phyloP scores from a whole-genome alignment of 148 eudicot species.

The Chenopodium suecicum region DNA sequence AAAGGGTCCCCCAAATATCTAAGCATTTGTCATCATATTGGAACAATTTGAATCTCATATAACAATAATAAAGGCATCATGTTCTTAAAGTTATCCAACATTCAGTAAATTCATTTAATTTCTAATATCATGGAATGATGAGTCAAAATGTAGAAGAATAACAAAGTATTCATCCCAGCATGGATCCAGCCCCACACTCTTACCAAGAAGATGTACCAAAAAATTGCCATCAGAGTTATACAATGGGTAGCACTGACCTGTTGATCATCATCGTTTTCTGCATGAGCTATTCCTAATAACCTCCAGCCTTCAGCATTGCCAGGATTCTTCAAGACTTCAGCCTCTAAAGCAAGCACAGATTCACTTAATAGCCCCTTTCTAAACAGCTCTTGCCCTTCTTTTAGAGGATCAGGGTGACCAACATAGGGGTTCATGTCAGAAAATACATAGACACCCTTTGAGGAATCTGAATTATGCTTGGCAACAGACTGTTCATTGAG shows the following conservation, averaged over 20 bases:
- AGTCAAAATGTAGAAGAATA: neutral
- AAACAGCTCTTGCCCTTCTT: conserved; percentile 93
- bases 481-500: conserved; percentile 69
- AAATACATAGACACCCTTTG: conserved; percentile 81
- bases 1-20: neutral
- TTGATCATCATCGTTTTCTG: conserved; percentile 99
- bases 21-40: neutral
- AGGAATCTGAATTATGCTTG: conserved; percentile 49
- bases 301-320: conserved; percentile 98
- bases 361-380: conserved; percentile 95
- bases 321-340: conserved; percentile 90
- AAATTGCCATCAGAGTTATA: neutral
- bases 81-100: neutral
- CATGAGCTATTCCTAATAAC: conserved; percentile 92
- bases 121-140: neutral
- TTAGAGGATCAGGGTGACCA: conserved; percentile 89
- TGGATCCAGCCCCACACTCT: neutral
- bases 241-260: conserved; percentile 51
- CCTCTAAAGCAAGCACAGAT: conserved; percentile 99
- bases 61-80: neutral
- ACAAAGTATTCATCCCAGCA: neutral
- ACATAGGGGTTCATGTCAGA: conserved; percentile 98
- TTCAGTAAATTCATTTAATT: neutral
- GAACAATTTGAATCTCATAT: neutral
- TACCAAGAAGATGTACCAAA: neutral